Base-by-base conservation (phyloP, 1,284 basidiomycete species). In the Tilletiaria anomala region DNA sequence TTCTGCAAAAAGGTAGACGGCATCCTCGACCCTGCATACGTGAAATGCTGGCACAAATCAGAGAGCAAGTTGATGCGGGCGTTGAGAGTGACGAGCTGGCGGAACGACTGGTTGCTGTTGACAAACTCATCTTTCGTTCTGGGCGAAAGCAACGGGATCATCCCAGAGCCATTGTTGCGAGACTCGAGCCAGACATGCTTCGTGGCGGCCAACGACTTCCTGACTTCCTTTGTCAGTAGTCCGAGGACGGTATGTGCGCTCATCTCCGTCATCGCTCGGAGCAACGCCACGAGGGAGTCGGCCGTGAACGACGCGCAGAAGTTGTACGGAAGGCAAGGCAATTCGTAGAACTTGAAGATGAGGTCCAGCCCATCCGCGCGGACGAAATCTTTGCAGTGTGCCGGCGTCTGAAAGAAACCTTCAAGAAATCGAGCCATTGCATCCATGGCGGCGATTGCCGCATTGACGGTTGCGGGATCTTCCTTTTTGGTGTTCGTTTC, bases 361-460 rank as follows among this genome's bases (percentile, higher is more conserved):
- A 76, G 74, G 32, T 78, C 74, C 14, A 96, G 73, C 11, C 86
- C 84, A 45, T 83, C 80, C 2, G 76, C 74, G 39, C 76, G 75
- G 50, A 96, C 77, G 66, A 97, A 96, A 53, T 96, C 91, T 48
- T 79, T 79, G 72, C 83, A 86, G 64, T 94, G 85, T 23, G 78
- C 51, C 6, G 79, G 24, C 73, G 78, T 88, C 58, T 91, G 87
- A 70, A 97, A 88, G 36, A 97, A 75, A 6, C 89, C 88, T 62
- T 91, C 86, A 42, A 96, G 73, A 50, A 66, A 63, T 32, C 61
- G 63, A 10, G 61, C 51, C 31, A 51, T 35, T 5, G 61, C 54
- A 26, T 66, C 60, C 43, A 66, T 63, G 35, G 51, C 51, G 11
- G 42, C 45, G 20, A 63, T 47, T 22, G 58, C 55, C 8, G 39